Evolutionary conservation across 2,329 filamentous ascomycete species (phyloP), one percentile per base, ranked within the genome.

Genomic region (Aspergillus pseudoglaucus): DNA sequence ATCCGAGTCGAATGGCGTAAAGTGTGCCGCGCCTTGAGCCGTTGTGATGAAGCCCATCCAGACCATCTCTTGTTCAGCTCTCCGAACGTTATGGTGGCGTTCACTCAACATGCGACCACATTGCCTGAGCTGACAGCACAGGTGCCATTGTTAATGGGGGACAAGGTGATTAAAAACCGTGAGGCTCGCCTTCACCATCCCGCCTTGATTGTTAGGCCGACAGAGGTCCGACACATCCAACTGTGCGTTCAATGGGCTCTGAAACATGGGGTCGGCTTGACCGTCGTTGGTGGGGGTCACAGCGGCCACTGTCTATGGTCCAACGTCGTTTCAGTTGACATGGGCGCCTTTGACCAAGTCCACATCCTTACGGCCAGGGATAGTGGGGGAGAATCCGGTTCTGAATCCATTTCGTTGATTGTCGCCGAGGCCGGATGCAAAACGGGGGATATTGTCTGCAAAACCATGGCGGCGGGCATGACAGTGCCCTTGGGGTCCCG

Each of bases 401-500:
- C 22, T 0, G 17, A 35, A 52, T 54, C 54, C 9, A 49, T 30
- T 49, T 42, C 65, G 4, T 61, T 81, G 35, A 62, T 82, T 20
- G 62, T 83, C 22, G 80, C 64, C 10, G 79, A 63, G 38, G 67
- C 73, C n/a, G 81, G 82, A 44, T 82, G 79, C 60, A 82, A 69
- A 40, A 73, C 75, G 0, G 77, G 70, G 0, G 75, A 81, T 43
- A 77, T 85, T 50, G 55, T 84, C 53, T 54, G 58, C 17, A 67
- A 70, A 45, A 56, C 76, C 33, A 75, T 76, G 69, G 63, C 48
- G 1, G 67, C 53, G 0, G 77, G 75, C 2, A 1, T 84, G 46
- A 78, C 76, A 47, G 75, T 85, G 2, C 81, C 82, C 0, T 60
- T 85, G 3, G 82, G 82, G 2, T 60, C 79, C 22, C 78, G 82